Base-by-base conservation (phyloP, 495 filamentous ascomycete genomes). In the Cudoniella acicularis region DNA sequence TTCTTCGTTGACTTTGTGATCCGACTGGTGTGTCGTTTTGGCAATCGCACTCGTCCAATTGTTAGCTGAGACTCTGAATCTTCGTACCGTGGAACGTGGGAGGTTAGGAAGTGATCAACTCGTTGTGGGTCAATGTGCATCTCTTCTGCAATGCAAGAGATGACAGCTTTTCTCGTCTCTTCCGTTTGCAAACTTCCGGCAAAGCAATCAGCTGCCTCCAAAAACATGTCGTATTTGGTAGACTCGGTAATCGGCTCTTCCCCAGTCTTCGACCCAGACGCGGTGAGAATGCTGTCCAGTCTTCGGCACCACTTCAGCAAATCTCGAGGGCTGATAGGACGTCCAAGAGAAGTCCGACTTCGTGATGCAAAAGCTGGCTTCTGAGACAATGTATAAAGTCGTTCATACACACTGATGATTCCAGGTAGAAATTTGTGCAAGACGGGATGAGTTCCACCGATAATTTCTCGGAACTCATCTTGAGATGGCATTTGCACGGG, bases 181-280 rank as follows among this genome's bases (percentile, higher is more conserved):
- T 77, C 79, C 36, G 83, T 86, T n/a, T 88, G 84, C 21, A 95
- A 71, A 59, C 84, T 87, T 30, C 88, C 88, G 46, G 88, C 84
- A 72, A 97, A 96, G 59, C 91, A 89, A 69, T 98, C 94, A 30
- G 89, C 78, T 3, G 91, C 86, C 67, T 98, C 95, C 66, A 95
- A 76, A 66, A 97, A 96, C 64, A 97, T 95, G 43, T 86, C 83
- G 63, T 96, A 91, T 66, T 86, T 83, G 8, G 84, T 79, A 2
- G 79, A 79, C 56, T 93, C 88, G 2, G 79, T 80, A 20, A 91
- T 83, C n/a, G 84, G 73, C 70, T 96, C 89, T 18, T 80, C 78
- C n/a, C 87, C 86, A 43, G 83, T 89, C 67, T 79, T 85, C 60
- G 87, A 79, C 43, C 85, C 81, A 6, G 82, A 76, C 17, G 77